Base-by-base conservation (phyloP, 2,329 filamentous ascomycete genomes). In the Aureobasidium pullulans region DNA sequence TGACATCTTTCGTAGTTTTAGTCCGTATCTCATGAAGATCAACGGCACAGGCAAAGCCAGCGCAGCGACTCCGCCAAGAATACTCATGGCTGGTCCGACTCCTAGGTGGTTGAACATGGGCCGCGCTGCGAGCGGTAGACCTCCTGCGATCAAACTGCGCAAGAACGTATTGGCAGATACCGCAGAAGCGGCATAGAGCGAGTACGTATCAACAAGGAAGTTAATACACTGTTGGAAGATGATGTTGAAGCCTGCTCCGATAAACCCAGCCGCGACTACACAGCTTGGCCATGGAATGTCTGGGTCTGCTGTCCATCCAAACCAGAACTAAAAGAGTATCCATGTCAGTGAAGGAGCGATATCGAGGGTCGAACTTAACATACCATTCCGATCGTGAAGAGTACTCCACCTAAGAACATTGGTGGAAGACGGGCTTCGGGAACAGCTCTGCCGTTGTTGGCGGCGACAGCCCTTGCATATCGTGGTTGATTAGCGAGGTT, bases 131-230 rank as follows among this genome's bases (percentile, higher is more conserved):
- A 72, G 57, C 1, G 70, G 70, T 4, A 72, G 71, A 71, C 74
- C 23, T 76, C 70, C 0, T 3, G 74, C 77, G 60, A 78, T 63
- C 7, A 77, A 60, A 37, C 71, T 73, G 34, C 78, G 74, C 39
- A 80, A 68, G 63, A 80, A 75, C 1, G 77, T 79, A 61, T 81
- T 79, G 31, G 76, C 77, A 9, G 77, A 75, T 31, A 79, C 74
- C 8, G 78, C 77, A 11, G 74, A 77, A 3, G 78, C 77, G n/a
- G 77, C 77, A 62, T 77, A 78, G 1, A 68, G 61, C 6, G 65
- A 67, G 48, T 74, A 75, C 1, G 68, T 68, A 53, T 76, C 74
- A 19, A 79, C 72, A 1, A 79, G 68, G 49, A 74, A 78, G 61
- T 79, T 79, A 60, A 80, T 70, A 53, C 75, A 77, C 63, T 77